These are phyloP conservation scores for Hippophae rhamnoides DNA, from an alignment of 306 rosid genomes.

Conservation along the genomic window DNA sequence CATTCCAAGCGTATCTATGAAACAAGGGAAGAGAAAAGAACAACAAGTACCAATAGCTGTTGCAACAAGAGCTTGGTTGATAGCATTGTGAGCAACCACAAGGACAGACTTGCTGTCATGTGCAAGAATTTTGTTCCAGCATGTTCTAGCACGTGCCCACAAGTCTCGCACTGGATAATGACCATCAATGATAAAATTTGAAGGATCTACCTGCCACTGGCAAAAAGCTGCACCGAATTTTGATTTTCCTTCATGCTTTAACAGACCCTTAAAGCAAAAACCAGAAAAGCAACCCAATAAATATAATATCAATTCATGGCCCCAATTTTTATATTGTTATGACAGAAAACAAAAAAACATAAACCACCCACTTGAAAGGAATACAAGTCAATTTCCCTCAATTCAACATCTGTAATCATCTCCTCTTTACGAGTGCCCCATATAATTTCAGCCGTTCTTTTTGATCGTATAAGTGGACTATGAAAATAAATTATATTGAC, in stretches of 20 bases:
- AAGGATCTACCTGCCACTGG: constrained; percentile 79
- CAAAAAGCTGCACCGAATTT: constrained; percentile 64
- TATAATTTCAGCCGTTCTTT: too few species aligned
- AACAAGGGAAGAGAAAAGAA: constrained; percentile 14
- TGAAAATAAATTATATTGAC: too few species aligned
- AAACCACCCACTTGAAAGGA: too few species aligned
- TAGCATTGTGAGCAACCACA: constrained; percentile 98
- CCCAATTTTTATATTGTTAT: too few species aligned
- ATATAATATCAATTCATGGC: too few species aligned
- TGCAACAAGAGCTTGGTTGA: constrained; percentile 96
- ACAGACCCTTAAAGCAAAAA: constrained; percentile 54
- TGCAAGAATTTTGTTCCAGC: constrained; percentile 64
- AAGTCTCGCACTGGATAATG: constrained; percentile 93
- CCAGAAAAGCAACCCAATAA: not conserved
- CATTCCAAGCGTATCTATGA: constrained; percentile 4
- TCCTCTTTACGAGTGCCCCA: too few species aligned
- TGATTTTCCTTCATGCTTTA: constrained; percentile 77
- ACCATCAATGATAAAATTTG: constrained; percentile 71
- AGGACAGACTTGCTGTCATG: constrained; percentile 81
- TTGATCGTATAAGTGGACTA: too few species aligned
- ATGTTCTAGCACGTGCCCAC: constrained; percentile 77
- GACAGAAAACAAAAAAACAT: too few species aligned
- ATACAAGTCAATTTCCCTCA: too few species aligned
- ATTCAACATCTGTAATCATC: too few species aligned
- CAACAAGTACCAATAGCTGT: constrained; percentile 66